These are phyloP conservation scores for Castanea sativa DNA, from an alignment of 306 rosid genomes.

Conservation along the genomic window DNA sequence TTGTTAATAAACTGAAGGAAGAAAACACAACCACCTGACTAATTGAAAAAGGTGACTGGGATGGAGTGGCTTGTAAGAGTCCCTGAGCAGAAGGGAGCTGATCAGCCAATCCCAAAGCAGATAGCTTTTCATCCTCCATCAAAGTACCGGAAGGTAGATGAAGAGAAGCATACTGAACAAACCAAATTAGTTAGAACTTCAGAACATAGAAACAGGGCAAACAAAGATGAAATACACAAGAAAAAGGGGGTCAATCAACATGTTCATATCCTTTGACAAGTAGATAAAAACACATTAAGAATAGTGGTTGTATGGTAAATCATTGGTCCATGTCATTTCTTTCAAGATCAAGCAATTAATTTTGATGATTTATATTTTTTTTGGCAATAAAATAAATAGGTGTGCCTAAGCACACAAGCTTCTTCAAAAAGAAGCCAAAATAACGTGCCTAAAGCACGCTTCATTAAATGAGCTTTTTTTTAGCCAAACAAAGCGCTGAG, in stretches of 20 bases:
- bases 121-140: conserved; percentile 83
- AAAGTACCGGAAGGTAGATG: conserved; percentile 70
- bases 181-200: conserved; percentile 8
- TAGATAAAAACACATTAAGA: no score
- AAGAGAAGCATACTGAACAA: conserved; percentile 74
- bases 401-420: no score
- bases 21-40: conserved; percentile 50
- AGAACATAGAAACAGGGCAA: conserved; percentile 1
- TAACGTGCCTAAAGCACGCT: no score
- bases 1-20: background rate
- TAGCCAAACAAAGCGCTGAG: no score
- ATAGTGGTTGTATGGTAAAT: no score
- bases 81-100: conserved; percentile 87
- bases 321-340: no score
- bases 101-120: conserved; percentile 72
- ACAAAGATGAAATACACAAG: background rate
- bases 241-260: background rate
- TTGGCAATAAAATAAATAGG: no score
- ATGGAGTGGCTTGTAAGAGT: conserved; percentile 62
- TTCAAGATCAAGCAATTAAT: no score
- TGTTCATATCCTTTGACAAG: no score
- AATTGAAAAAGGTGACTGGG: conserved; percentile 62
- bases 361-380: no score
- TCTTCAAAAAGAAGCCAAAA: no score
- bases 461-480: no score